These are phyloP conservation scores for Fusarium sp. DNA, from an alignment of 2,329 filamentous ascomycete genomes.

Conservation along the genomic window DNA sequence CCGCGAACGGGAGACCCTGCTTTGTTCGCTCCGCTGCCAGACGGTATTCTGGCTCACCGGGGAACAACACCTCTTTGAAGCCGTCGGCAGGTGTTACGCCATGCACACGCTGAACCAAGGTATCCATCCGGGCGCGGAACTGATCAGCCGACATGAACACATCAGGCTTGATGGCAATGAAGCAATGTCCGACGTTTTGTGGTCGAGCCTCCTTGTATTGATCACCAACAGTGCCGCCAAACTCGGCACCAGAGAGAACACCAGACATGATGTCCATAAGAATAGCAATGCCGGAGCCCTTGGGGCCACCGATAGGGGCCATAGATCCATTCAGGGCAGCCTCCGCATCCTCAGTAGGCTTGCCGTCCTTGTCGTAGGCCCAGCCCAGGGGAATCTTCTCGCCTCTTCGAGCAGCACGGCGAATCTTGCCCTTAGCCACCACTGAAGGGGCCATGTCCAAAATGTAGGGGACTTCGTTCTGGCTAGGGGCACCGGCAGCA, in stretches of 20 bases:
- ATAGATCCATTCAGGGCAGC: constrained; percentile 23
- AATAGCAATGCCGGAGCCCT: constrained; percentile 27
- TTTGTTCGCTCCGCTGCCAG: constrained; percentile 15
- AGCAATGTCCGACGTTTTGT: constrained; percentile 28
- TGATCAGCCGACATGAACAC: constrained; percentile 24
- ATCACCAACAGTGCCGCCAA: constrained; percentile 26
- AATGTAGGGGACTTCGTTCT: constrained; percentile 24
- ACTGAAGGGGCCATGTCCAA: constrained; percentile 30
- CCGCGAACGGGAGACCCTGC: constrained; percentile 19
- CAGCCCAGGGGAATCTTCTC: constrained; percentile 27
- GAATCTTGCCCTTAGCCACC: constrained; percentile 29
- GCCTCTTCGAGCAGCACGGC: constrained; percentile 20
- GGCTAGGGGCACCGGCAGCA: constrained; percentile 24
- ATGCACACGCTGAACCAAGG: constrained; percentile 25
- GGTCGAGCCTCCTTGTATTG: constrained; percentile 30
- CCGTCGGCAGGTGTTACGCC: constrained; percentile 22
- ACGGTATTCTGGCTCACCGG: constrained; percentile 24
- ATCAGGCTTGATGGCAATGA: constrained; percentile 31
- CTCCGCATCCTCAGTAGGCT: constrained; percentile 23
- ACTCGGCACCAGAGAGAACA: constrained; percentile 26
- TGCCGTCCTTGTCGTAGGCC: constrained; percentile 25
- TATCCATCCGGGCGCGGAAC: constrained; percentile 26
- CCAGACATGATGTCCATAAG: constrained; percentile 33
- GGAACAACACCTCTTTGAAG: constrained; percentile 28
- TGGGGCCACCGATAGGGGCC: constrained; percentile 27